These are phyloP conservation scores for Naganishia friedmannii DNA, from an alignment of 768 basidiomycete species.

Conservation along the genomic window DNA sequence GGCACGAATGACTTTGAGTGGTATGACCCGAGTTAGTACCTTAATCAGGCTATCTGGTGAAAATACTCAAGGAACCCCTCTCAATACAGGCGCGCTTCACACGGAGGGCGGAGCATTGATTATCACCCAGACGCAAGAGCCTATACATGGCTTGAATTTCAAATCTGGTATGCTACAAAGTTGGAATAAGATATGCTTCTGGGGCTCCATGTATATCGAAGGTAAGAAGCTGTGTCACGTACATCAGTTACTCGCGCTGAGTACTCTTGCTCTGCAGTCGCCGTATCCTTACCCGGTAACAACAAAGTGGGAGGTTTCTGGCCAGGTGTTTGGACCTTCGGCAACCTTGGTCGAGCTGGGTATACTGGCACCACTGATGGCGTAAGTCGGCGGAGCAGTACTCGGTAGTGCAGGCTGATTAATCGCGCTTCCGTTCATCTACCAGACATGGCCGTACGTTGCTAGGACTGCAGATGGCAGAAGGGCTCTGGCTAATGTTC, in stretches of 20 bases:
- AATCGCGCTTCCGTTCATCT: neutral
- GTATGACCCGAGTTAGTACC: conserved; percentile 66
- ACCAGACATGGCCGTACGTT: conserved; percentile 26
- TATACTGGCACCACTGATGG: conserved; percentile 31
- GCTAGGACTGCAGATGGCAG: neutral
- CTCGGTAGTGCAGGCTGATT: neutral
- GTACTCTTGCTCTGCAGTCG: conserved; percentile 47
- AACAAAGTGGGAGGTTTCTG: conserved; percentile 53
- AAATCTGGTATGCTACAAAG: conserved; percentile 53
- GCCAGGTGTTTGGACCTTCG: conserved; percentile 62
- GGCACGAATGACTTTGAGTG: conserved; percentile 62
- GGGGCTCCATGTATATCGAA: conserved; percentile 72
- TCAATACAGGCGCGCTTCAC: conserved; percentile 53
- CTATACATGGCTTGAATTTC: conserved; percentile 69
- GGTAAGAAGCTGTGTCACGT: no score
- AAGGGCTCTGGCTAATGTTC: neutral
- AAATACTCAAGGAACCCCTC: neutral
- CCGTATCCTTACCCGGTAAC: conserved; percentile 52
- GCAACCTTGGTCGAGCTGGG: conserved; percentile 54
- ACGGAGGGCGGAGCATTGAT: conserved; percentile 72
- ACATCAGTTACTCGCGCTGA: no score
- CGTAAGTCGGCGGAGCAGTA: neutral
- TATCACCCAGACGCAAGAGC: conserved; percentile 66
- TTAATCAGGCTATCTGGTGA: neutral
- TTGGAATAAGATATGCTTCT: conserved; percentile 89